These are phyloP conservation scores for Bathelium albidoporum DNA, from an alignment of 495 filamentous ascomycete genomes.

Conservation along the genomic window DNA sequence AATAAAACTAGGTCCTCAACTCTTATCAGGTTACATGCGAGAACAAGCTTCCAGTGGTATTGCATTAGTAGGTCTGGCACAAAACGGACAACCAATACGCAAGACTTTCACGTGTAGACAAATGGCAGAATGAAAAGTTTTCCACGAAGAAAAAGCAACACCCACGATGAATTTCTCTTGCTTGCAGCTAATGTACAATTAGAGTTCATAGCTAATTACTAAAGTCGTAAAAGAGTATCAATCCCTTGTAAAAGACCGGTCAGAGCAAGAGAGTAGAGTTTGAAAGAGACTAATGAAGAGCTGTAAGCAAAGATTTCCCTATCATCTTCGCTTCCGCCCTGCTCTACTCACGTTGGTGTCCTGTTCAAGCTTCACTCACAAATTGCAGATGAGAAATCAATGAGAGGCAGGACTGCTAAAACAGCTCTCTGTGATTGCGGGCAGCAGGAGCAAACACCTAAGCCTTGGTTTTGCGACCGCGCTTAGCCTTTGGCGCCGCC, in stretches of 20 bases:
- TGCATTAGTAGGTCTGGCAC: too few relatives aligned
- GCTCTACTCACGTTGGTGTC: background rate
- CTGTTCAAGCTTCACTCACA: background rate
- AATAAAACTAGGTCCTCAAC: too few relatives aligned
- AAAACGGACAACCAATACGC: too few relatives aligned
- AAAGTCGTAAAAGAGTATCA: background rate
- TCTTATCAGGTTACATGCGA: too few relatives aligned
- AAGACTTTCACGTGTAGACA: background rate
- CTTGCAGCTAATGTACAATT: background rate
- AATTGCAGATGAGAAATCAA: background rate
- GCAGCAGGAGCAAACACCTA: background rate
- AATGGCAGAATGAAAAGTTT: background rate
- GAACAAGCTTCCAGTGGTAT: too few relatives aligned
- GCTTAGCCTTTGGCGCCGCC: constrained; percentile 10
- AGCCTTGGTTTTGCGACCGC: constrained; percentile 6
- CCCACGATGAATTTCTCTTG: background rate
- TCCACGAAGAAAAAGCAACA: background rate
- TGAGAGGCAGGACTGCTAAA: background rate
- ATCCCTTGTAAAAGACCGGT: background rate
- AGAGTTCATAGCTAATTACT: background rate
- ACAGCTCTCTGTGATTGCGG: background rate
- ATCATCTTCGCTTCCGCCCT: background rate
- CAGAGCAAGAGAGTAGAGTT: background rate
- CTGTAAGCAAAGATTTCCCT: background rate
- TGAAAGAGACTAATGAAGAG: background rate